Evolutionary conservation across 202 grass and related monocot genomes (phyloP), one percentile per base, ranked within the genome.

Genomic region (Digitaria exilis): DNA sequence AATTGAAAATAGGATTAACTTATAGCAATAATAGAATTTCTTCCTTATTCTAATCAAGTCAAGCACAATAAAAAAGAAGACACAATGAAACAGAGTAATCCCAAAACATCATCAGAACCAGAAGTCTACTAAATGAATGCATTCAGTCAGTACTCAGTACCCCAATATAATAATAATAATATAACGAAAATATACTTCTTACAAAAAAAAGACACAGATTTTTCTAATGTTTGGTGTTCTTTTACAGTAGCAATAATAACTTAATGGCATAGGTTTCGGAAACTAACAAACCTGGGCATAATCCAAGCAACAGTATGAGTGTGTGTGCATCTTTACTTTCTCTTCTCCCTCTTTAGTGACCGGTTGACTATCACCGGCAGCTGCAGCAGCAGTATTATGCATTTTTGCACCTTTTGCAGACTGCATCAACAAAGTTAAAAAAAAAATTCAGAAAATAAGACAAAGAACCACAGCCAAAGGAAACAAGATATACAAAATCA

Each of bases 251-350:
- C 6, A 45, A 88, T 5, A 43, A 72, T 34, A 89, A 77, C 13
- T 13, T 80, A 73, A 69, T 26, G 75, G 5, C 24, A 42, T 0
- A 52, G 51, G 35, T 69, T 67, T 55, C 37, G 0, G 7, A 65
- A 28, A 70, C 28, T 24, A 79, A 66, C 22, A 78, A 84, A 97
- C 92, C 92, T 97, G 92, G 78, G 95, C 95, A 78, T 97, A 97
- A 79, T 97, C 95, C 88, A 97, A 88, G 77, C 92, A 97, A 78
- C 95, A 97, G 63, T 97, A 97, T 0, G 95, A 97, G 88, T 97
- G 95, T 73, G 92, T 97, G 73, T 97, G 95, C 37, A 97, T 37
- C 75, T 94, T 97, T 71, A 88, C 75, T 91, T 97, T 97, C 76
- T 97, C 95, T 71, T 97, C 92, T 67, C 95, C 92, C 80, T 97